Conservation (phyloP, 768 basidiomycete species). For the Suillus tomentosus region DNA sequence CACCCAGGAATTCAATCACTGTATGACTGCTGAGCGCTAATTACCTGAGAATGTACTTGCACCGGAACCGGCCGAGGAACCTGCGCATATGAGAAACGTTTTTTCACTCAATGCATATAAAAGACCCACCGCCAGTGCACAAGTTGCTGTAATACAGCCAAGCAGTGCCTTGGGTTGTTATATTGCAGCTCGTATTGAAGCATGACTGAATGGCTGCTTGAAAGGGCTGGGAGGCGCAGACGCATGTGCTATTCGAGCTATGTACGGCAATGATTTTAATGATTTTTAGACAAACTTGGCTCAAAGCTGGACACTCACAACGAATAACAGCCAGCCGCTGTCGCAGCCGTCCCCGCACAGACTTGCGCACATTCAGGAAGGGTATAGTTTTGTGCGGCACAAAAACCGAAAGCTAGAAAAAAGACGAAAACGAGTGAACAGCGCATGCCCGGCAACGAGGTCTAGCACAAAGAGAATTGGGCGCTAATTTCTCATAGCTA, state of each 20-base stretch:
- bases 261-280: neutral
- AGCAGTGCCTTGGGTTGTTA: neutral
- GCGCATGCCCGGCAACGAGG: conserved; percentile 5
- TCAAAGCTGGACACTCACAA: neutral
- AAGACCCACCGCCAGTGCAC: neutral
- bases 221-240: neutral
- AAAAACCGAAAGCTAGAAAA: neutral
- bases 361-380: neutral
- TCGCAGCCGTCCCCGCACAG: conserved; percentile 4
- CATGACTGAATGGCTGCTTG: conserved; percentile 5
- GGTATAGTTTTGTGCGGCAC: neutral
- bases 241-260: conserved; percentile 6
- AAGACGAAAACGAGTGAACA: neutral
- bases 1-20: neutral
- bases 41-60: conserved; percentile 2
- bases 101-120: neutral
- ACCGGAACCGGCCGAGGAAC: neutral
- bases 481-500: neutral
- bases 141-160: conserved; percentile 5
- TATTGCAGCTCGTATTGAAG: neutral
- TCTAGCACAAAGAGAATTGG: conserved; percentile 3
- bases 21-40: neutral
- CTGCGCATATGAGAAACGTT: neutral
- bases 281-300: neutral
- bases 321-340: neutral